These are phyloP conservation scores for Saccharomyces hybrid DNA, from an alignment of 1,139 yeast genomes.

Conservation along the genomic window DNA sequence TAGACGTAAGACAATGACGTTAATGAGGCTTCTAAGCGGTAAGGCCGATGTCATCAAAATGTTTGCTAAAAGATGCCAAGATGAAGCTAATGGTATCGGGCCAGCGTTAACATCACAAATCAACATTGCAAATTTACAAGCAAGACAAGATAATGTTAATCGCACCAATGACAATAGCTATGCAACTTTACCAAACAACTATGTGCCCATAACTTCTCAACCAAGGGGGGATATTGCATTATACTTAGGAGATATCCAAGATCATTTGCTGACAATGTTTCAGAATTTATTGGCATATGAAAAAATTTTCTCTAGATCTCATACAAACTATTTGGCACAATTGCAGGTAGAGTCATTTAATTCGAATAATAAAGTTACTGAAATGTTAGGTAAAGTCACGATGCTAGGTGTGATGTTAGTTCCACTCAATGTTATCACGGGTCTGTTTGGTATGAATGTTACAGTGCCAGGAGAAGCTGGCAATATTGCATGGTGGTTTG, in stretches of 20 bases:
- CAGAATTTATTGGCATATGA: slow-evolving; percentile 85
- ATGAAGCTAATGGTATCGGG: slow-evolving; percentile 38
- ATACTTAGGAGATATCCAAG: slow-evolving; percentile 94
- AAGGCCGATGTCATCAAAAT: slow-evolving; percentile 96
- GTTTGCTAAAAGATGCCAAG: slow-evolving; percentile 96
- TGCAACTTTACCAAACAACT: neutral
- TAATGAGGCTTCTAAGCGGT: slow-evolving; percentile 83
- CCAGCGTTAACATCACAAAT: slow-evolving; percentile 34
- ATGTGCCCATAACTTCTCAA: slow-evolving; percentile 30
- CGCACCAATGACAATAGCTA: neutral
- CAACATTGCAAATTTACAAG: slow-evolving; percentile 32
- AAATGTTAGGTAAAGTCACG: slow-evolving; percentile 82
- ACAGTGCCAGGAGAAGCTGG: slow-evolving; percentile 58
- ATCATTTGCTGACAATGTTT: slow-evolving; percentile 93
- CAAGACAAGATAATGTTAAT: slow-evolving; percentile 6
- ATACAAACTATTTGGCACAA: slow-evolving; percentile 87
- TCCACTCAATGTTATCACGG: slow-evolving; percentile 85
- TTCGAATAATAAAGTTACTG: slow-evolving; percentile 76
- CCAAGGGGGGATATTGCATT: slow-evolving; percentile 80
- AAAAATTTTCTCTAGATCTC: slow-evolving; percentile 86
- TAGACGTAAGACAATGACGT: slow-evolving; percentile 86
- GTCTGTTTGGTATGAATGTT: slow-evolving; percentile 96
- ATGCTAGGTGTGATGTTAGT: slow-evolving; percentile 83
- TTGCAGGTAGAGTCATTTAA: slow-evolving; percentile 86
- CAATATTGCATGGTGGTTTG: slow-evolving; percentile 42